Evolutionary conservation across 2,329 filamentous ascomycete species (phyloP).

Genomic region (Cylindrodendrum hubeiense): DNA sequence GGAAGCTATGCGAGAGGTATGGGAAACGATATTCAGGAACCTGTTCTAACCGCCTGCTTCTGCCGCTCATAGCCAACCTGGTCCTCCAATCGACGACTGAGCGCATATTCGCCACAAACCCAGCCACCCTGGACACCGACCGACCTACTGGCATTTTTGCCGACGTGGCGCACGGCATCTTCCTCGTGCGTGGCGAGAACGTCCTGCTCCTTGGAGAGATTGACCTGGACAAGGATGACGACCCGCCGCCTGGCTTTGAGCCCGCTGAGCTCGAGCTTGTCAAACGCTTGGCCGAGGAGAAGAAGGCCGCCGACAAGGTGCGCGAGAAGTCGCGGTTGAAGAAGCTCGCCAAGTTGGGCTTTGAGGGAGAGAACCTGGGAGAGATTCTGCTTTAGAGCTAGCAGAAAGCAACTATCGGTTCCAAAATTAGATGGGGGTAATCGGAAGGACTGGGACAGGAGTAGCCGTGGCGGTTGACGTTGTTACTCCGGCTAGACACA

Average conservation of each 20-base stretch:
- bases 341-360: slow-evolving; percentile 82
- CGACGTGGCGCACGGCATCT: slow-evolving; percentile 87
- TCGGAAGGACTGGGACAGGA: slow-evolving; percentile 8
- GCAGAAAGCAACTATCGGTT: slow-evolving; percentile 40
- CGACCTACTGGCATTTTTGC: slow-evolving; percentile 73
- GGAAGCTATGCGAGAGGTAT: not conserved
- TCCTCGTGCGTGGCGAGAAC: slow-evolving; percentile 95
- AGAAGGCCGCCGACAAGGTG: slow-evolving; percentile 75
- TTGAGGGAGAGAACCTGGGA: slow-evolving; percentile 86
- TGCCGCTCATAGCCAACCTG: slow-evolving; percentile 78
- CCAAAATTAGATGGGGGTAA: not conserved
- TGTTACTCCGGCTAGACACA: slow-evolving; percentile 41
- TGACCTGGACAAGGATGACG: slow-evolving; percentile 95
- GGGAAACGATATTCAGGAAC: not conserved
- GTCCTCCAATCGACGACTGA: slow-evolving; percentile 94
- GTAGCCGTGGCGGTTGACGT: slow-evolving; percentile 3
- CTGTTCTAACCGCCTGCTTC: slow-evolving; percentile 25
- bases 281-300: slow-evolving; percentile 78
- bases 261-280: slow-evolving; percentile 77
- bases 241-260: slow-evolving; percentile 80
- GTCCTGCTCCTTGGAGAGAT: slow-evolving; percentile 97
- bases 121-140: slow-evolving; percentile 53
- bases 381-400: slow-evolving; percentile 74
- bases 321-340: slow-evolving; percentile 79
- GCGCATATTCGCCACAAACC: slow-evolving; percentile 78